Percentiles rank a stretch among this genome's conserved stretches.
Conservation (phyloP, 495 filamentous ascomycete species). For the Cercophora samala region DNA sequence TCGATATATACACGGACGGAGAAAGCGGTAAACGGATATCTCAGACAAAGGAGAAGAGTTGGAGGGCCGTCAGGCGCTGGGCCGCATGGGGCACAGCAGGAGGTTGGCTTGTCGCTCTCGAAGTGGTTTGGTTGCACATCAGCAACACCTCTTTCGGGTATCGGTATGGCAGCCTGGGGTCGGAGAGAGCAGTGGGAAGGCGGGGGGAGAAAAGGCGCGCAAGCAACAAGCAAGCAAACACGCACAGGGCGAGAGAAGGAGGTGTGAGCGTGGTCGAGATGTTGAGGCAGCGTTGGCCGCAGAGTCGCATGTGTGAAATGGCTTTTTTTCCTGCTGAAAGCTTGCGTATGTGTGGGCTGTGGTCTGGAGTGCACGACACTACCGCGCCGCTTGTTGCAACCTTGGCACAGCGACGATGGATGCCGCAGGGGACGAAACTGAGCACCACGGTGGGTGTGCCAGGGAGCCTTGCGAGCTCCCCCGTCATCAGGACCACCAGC, state of each 20-base stretch:
- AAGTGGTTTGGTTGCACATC: constrained; percentile 14
- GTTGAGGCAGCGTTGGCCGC: constrained; percentile 21
- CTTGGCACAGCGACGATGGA: constrained; percentile 23
- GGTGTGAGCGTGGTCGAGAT: constrained; percentile 11
- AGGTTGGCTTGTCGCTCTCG: constrained; percentile 21
- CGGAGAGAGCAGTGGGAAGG: neutral
- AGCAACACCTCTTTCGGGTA: constrained; percentile 3
- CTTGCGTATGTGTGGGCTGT: neutral
- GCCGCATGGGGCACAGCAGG: constrained; percentile 29
- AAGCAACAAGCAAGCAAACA: neutral
- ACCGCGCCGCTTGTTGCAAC: constrained; percentile 21
- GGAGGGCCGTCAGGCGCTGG: constrained; percentile 20
- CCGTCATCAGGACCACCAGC: constrained; percentile 11
- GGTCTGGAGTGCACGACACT: neutral
- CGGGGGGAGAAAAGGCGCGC: neutral
- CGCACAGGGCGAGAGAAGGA: neutral
- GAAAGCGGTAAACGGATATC: constrained; percentile 21
- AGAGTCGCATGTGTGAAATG: constrained; percentile 15
- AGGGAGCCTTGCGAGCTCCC: constrained; percentile 10
- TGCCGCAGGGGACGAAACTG: constrained; percentile 11
- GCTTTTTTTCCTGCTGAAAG: constrained; percentile 3
- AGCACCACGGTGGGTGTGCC: constrained; percentile 4
- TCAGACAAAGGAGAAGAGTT: constrained; percentile 26
- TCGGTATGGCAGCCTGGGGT: constrained; percentile 11
- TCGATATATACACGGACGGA: constrained; percentile 12